phyloP scores from a whole-genome alignment of 2,329 filamentous ascomycete species.

The Fusarium guadeloupense region DNA sequence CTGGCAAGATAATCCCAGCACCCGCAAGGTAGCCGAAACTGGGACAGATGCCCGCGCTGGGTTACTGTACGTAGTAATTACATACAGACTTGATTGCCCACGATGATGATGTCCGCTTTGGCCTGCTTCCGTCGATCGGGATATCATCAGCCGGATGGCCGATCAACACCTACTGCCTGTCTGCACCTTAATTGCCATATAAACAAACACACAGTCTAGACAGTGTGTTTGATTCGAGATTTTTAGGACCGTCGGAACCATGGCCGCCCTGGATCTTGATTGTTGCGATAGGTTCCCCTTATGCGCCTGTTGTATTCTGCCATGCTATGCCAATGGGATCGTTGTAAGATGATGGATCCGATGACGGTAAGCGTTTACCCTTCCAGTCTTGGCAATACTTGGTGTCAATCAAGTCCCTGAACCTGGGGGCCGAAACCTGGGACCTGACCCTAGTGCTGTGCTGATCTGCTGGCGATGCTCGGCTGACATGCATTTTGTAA shows the following conservation, averaged over 20 bases:
- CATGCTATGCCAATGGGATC: constrained; percentile 4
- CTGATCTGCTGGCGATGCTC: constrained; percentile 36
- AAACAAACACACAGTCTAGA: constrained; percentile 3
- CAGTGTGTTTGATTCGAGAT: constrained; percentile 3
- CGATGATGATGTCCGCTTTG: constrained; percentile 20
- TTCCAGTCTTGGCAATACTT: constrained; percentile 28
- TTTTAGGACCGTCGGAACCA: neutral
- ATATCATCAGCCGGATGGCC: neutral
- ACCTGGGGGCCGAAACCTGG: constrained; percentile 17
- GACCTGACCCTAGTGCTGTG: constrained; percentile 29
- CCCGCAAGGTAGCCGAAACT: constrained; percentile 10
- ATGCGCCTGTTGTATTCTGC: constrained; percentile 8
- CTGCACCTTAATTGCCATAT: neutral
- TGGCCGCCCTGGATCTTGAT: constrained; percentile 26
- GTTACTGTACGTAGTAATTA: neutral
- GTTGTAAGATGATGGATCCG: constrained; percentile 22
- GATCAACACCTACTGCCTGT: constrained; percentile 5
- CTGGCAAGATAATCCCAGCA: constrained; percentile 11
- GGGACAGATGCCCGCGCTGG: constrained; percentile 23
- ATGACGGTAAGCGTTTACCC: constrained; percentile 34
- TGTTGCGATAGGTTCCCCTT: constrained; percentile 11
- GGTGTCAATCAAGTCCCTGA: constrained; percentile 37
- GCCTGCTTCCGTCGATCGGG: constrained; percentile 25
- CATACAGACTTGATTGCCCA: constrained; percentile 3
- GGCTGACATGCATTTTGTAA: constrained; percentile 31